Evolutionary conservation across 805 yeast genomes (phyloP).

Genomic region (Starmerella scarabaei): DNA sequence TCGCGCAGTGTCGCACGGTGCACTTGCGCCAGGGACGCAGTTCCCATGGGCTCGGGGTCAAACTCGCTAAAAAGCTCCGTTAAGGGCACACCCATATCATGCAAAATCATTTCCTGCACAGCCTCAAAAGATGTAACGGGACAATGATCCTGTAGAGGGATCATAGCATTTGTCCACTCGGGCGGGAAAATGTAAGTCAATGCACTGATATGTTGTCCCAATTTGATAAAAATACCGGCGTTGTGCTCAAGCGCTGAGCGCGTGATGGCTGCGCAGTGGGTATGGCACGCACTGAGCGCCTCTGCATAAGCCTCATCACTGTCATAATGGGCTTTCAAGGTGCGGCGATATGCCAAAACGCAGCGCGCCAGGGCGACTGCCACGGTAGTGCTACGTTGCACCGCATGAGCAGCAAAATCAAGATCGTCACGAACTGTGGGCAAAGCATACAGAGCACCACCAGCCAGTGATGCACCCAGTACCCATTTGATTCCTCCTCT

Average conservation of each 20-base stretch:
- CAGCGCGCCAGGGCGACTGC: slow-evolving; percentile 36
- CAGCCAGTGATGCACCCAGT: neutral
- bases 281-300: slow-evolving; percentile 57
- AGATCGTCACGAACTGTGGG: slow-evolving; percentile 18
- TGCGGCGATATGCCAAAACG: slow-evolving; percentile 51
- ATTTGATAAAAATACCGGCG: slow-evolving; percentile 86
- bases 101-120: slow-evolving; percentile 48
- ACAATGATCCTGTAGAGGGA: slow-evolving; percentile 81
- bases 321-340: slow-evolving; percentile 36
- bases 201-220: slow-evolving; percentile 91
- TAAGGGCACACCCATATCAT: slow-evolving; percentile 51
- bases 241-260: slow-evolving; percentile 65
- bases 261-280: slow-evolving; percentile 65
- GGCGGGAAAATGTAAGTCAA: slow-evolving; percentile 78
- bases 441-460: neutral
- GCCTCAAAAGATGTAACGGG: slow-evolving; percentile 67
- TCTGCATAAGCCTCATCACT: slow-evolving; percentile 34
- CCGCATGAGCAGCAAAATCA: slow-evolving; percentile 20
- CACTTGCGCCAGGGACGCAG: slow-evolving; percentile 93
- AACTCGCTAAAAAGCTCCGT: slow-evolving; percentile 56
- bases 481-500: no score
- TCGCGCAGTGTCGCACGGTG: slow-evolving; percentile 56
- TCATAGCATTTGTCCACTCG: slow-evolving; percentile 94
- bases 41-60: slow-evolving; percentile 70
- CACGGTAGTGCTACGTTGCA: slow-evolving; percentile 25